A percentile compares a stretch with the other conserved stretches of the same genome.
Evolutionary conservation across 2,329 filamentous ascomycete species (phyloP).

Genomic region (Pseudohalonectria lignicola): DNA sequence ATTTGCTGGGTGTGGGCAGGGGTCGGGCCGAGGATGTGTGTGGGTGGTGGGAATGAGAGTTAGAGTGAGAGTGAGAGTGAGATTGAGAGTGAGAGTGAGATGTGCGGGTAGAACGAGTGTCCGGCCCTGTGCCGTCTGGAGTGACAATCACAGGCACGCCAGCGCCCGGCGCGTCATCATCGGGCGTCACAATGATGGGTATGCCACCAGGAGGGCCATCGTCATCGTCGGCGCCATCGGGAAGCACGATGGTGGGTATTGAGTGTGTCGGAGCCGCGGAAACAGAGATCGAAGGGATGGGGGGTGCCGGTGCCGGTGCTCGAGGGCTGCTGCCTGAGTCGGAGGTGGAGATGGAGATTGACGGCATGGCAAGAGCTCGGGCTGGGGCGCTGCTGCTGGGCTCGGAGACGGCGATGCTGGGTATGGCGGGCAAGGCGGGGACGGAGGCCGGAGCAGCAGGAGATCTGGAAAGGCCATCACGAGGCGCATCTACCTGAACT

Average conservation of each 20-base stretch:
- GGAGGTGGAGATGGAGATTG: not conserved
- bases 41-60: constrained; percentile 12
- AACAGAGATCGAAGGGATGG: constrained; percentile 20
- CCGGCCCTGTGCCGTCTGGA: constrained; percentile 20
- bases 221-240: constrained; percentile 15
- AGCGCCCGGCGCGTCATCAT: constrained; percentile 19
- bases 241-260: constrained; percentile 29
- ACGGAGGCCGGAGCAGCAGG: constrained; percentile 24
- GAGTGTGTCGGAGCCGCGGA: constrained; percentile 21
- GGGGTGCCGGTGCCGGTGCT: constrained; percentile 6
- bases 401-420: constrained; percentile 22
- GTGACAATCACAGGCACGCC: constrained; percentile 27
- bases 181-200: constrained; percentile 34
- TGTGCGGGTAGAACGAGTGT: too few relatives aligned
- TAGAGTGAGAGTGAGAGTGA: too few relatives aligned
- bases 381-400: constrained; percentile 12
- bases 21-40: constrained; percentile 28
- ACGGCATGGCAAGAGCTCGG: too few relatives aligned
- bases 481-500: constrained; percentile 26
- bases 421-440: constrained; percentile 37
- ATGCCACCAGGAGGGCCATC: constrained; percentile 17
- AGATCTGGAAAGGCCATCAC: not conserved
- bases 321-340: too few relatives aligned
- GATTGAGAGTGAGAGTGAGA: constrained; percentile 12
- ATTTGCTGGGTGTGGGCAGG: constrained; percentile 34